Base-by-base conservation (phyloP, 352 stramenopile species). In the Phytophthora tentaculata region DNA sequence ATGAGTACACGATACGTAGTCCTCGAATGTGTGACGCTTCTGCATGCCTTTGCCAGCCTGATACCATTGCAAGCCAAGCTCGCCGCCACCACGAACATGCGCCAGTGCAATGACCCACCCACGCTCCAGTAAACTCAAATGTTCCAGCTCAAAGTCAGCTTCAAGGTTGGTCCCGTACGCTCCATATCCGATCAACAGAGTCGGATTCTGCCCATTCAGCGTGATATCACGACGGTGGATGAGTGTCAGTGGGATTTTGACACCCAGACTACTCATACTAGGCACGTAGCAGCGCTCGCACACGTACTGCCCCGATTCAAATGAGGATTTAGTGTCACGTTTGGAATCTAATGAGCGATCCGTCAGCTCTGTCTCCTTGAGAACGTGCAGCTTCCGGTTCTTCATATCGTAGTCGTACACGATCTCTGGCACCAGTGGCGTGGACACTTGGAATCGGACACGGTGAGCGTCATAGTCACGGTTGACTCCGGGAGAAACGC, bases 101-200 rank as follows among this genome's bases (percentile, higher is more conserved):
- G 92, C 93, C 50, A 94, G 91, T 8, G 92, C 92, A 56, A 98
- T 74, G 7, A 97, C 77, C 91, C 92, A 98, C 0, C 88, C 88
- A 19, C 90, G 88, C 52, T 94, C 81, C 14, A 98, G 61, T 41
- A 97, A 77, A 69, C 84, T 91, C 22, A 96, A 69, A 47, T 95
- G 77, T 23, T 94, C 86, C 2, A 97, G 74, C 43, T 96, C 83
- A 48, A 96, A 98, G 5, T 95, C 86, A 20, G 90, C 79, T 57
- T 96, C 86, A 8, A 98, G 58, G 53, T 92, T 96, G 22, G 76
- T 90, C 2, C 92, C 92, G 43, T 98, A 98, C 1, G 92, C 89
- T 12, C 92, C 92, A 61, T 98, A 98, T 23, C 87, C 90, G 37
- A 97, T 64, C 16, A 97, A 60, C 2, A 97, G 72, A n/a, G 92